Percentiles rank a stretch among this genome's conserved stretches.
Evolutionary conservation across 2,329 filamentous ascomycete genomes (phyloP).

Genomic region (Beauveria caledonica): DNA sequence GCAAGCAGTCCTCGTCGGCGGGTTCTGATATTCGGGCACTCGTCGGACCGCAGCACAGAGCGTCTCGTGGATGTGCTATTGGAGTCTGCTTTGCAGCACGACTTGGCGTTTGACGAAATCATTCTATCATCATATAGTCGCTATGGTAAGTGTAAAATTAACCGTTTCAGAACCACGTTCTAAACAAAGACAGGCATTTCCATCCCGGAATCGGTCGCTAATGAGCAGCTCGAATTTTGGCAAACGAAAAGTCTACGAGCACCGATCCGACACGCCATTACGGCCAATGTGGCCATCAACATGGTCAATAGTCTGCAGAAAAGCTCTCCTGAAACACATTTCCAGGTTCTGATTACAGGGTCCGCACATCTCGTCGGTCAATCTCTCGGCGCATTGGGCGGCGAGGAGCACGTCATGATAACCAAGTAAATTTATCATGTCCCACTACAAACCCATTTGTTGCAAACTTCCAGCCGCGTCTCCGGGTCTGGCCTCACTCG

Average conservation of each 20-base stretch:
- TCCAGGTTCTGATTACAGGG: not conserved
- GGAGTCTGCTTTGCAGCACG: not conserved
- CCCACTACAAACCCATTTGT: not conserved
- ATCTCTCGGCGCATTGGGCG: not conserved
- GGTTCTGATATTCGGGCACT: not conserved
- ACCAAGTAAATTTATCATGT: not conserved
- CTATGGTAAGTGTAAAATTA: too few species aligned
- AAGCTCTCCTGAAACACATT: not conserved
- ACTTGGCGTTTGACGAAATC: not conserved
- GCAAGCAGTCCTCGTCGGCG: not conserved
- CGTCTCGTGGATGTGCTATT: not conserved
- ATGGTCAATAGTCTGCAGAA: not conserved
- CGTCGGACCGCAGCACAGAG: constrained; percentile 1
- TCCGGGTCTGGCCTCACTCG: too few species aligned
- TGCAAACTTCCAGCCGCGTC: too few species aligned
- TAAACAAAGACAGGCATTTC: not conserved
- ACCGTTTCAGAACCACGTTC: too few species aligned
- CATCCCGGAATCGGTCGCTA: not conserved
- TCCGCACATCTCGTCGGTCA: not conserved
- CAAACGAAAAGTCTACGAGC: not conserved
- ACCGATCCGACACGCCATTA: not conserved
- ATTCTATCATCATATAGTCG: not conserved
- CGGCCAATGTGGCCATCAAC: not conserved
- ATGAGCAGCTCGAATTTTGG: not conserved
- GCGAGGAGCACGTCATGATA: not conserved